These are phyloP conservation scores for Byssochlamys sp. DNA, from an alignment of 2,329 filamentous ascomycete genomes.

Conservation along the genomic window DNA sequence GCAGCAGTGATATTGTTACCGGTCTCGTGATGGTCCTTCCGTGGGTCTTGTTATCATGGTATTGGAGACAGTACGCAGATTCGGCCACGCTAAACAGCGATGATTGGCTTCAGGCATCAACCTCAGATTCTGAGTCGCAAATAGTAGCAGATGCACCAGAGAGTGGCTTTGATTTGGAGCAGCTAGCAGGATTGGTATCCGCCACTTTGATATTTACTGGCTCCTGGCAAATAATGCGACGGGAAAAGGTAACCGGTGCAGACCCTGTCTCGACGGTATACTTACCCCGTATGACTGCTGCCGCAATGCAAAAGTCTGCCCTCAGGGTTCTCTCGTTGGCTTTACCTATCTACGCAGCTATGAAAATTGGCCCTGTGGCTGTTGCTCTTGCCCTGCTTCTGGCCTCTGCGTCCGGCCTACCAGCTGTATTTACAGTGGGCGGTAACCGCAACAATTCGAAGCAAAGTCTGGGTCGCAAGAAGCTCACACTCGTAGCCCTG, in stretches of 20 bases:
- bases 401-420: conserved; percentile 38
- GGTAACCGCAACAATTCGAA: conserved; percentile 6
- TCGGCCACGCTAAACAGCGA: conserved; percentile 1
- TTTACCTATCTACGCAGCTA: conserved; percentile 48
- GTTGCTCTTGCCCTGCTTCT: conserved; percentile 45
- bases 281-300: conserved; percentile 5
- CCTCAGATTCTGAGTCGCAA: conserved; percentile 3
- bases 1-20: conserved; percentile 40
- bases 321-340: conserved; percentile 33
- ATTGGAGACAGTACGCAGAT: conserved; percentile 17
- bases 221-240: conserved; percentile 14
- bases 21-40: conserved; percentile 35
- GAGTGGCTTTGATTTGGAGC: not conserved
- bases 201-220: conserved; percentile 24
- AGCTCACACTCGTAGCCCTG: conserved; percentile 17
- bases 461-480: conserved; percentile 19
- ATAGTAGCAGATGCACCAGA: not conserved
- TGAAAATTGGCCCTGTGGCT: conserved; percentile 46
- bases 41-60: conserved; percentile 31
- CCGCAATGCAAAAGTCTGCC: conserved; percentile 13
- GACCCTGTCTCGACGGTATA: not conserved
- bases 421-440: conserved; percentile 12
- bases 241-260: conserved; percentile 6
- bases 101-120: conserved; percentile 3
- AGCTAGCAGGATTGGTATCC: conserved; percentile 15